phyloP scores from a whole-genome alignment of 1,284 basidiomycete genomes.

The Omphalotus olearius region DNA sequence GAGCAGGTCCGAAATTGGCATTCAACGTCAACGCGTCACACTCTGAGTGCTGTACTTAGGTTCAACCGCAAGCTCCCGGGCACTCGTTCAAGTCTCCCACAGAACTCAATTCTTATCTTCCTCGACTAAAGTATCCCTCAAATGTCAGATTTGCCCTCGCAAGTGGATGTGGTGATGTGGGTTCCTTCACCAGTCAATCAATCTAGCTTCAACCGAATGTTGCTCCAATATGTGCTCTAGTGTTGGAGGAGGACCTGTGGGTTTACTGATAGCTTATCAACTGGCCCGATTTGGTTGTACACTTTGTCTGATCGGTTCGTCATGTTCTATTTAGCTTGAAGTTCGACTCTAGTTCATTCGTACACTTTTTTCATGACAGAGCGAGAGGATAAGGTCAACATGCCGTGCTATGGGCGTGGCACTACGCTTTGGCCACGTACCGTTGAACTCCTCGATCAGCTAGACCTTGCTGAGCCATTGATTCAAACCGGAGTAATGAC shows the following conservation, averaged over 20 bases:
- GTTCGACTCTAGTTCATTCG: not conserved
- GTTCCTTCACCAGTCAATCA: too few relatives aligned
- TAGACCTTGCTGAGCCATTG: constrained; percentile 21
- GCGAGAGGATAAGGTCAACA: constrained; percentile 20
- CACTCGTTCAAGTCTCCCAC: too few relatives aligned
- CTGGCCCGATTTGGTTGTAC: constrained; percentile 22
- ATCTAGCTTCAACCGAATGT: too few relatives aligned
- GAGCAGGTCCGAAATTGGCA: too few relatives aligned
- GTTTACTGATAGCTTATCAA: constrained; percentile 21
- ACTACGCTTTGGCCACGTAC: constrained; percentile 23
- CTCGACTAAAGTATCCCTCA: too few relatives aligned
- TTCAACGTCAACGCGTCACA: too few relatives aligned
- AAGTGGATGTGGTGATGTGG: too few relatives aligned
- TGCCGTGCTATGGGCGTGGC: constrained; percentile 22
- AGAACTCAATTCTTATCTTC: too few relatives aligned
- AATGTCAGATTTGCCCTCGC: too few relatives aligned
- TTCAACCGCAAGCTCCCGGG: too few relatives aligned
- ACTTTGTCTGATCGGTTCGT: constrained; percentile 20
- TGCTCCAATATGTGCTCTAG: constrained; percentile 10
- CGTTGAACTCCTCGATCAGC: constrained; percentile 22
- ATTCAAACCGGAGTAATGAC: constrained; percentile 22
- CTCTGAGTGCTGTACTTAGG: too few relatives aligned
- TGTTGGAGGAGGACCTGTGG: constrained; percentile 23
- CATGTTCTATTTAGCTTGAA: not conserved
- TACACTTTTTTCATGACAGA: constrained; percentile 10